Evolutionary conservation across 2,329 filamentous ascomycete species (phyloP).

Genomic region (Nothopassalora personata): DNA sequence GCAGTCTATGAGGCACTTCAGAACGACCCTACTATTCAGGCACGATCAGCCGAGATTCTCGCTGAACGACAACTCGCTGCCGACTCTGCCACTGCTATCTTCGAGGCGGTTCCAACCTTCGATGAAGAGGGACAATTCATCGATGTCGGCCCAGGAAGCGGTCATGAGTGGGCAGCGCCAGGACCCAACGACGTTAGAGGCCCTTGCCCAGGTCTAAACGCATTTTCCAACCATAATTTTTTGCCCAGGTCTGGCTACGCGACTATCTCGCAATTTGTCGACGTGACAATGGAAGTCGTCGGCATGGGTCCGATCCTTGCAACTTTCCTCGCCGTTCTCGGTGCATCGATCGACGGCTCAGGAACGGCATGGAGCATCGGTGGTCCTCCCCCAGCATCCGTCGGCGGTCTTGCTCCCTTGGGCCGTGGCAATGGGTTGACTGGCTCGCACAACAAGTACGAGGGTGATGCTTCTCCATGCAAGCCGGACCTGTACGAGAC

Average conservation of each 20-base stretch:
- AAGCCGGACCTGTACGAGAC: conserved; percentile 29
- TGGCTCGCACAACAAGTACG: conserved; percentile 24
- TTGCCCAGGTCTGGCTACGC: conserved; percentile 31
- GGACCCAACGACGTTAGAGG: conserved; percentile 25
- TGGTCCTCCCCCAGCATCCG: conserved; percentile 19
- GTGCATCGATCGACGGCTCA: conserved; percentile 30
- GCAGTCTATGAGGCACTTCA: conserved; percentile 7
- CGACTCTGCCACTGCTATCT: conserved; percentile 16
- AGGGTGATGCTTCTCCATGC: conserved; percentile 22
- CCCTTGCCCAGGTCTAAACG: conserved; percentile 22
- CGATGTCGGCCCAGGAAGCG: conserved; percentile 21
- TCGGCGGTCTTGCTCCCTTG: conserved; percentile 6
- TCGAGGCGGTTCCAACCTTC: conserved; percentile 23
- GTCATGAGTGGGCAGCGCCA: conserved; percentile 26
- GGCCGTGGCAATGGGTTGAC: conserved; percentile 18
- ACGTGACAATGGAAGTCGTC: conserved; percentile 28
- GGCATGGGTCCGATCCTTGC: conserved; percentile 33
- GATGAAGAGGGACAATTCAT: conserved; percentile 22
- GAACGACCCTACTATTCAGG: conserved; percentile 8
- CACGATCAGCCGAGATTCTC: conserved; percentile 9
- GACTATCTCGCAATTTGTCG: conserved; percentile 29
- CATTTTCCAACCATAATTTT: conserved; percentile 28
- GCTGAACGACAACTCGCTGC: conserved; percentile 11
- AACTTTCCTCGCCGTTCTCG: conserved; percentile 30
- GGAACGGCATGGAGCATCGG: conserved; percentile 30